phyloP scores from a whole-genome alignment of 805 yeast genomes.

The Jamesozyma spencerorum region DNA sequence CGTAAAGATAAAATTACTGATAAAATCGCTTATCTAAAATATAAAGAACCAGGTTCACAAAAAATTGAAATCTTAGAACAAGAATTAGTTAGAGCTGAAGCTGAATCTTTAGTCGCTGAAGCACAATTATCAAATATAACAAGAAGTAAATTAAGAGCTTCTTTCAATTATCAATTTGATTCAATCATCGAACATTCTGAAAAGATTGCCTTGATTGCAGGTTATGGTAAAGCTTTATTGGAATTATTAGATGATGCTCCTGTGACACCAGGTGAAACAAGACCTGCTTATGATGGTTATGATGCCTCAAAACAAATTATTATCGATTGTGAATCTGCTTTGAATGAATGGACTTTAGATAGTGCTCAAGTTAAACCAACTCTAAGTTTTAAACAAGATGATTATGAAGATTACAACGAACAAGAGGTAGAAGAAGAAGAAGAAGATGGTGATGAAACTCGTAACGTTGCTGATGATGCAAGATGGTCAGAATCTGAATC shows the following conservation, averaged over 20 bases:
- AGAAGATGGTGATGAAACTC: slow-evolving; percentile 32
- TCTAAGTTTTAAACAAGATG: slow-evolving; percentile 49
- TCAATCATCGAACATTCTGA: slow-evolving; percentile 80
- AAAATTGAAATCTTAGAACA: slow-evolving; percentile 76
- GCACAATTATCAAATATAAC: slow-evolving; percentile 85
- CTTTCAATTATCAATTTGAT: slow-evolving; percentile 77
- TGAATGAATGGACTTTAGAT: slow-evolving; percentile 78
- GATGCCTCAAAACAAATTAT: slow-evolving; percentile 83
- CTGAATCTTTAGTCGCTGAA: slow-evolving; percentile 84
- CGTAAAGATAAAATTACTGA: slow-evolving; percentile 79
- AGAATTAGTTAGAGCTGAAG: slow-evolving; percentile 85
- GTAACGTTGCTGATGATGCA: slow-evolving; percentile 23
- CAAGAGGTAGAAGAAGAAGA: slow-evolving; percentile 40
- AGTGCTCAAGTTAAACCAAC: slow-evolving; percentile 77
- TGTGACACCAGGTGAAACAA: slow-evolving; percentile 86
- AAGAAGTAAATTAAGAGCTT: slow-evolving; percentile 76
- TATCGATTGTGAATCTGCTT: slow-evolving; percentile 75
- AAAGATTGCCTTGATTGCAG: slow-evolving; percentile 77
- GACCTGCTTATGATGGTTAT: slow-evolving; percentile 83
- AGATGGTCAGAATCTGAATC: slow-evolving; percentile 7
- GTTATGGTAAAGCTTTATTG: slow-evolving; percentile 79
- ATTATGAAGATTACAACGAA: slow-evolving; percentile 42
- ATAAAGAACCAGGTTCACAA: slow-evolving; percentile 76
- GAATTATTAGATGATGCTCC: slow-evolving; percentile 78
- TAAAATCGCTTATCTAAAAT: slow-evolving; percentile 73